These are phyloP conservation scores for Haplosporangium gracile DNA, from an alignment of 192 early-diverging fungal species.

Conservation along the genomic window DNA sequence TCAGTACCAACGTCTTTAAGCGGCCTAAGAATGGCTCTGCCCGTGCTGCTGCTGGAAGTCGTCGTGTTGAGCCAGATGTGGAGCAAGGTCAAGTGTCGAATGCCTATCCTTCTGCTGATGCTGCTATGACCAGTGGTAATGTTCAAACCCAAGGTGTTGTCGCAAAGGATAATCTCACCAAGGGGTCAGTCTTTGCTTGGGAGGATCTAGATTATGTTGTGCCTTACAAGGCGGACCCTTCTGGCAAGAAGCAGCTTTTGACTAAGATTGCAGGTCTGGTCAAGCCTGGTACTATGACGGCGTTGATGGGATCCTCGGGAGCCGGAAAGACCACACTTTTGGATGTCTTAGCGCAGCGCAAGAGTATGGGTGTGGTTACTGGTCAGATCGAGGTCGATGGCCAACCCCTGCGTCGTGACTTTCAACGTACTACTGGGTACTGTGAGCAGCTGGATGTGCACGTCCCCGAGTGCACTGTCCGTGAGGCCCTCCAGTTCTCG, in stretches of 20 bases:
- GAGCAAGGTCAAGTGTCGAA: constrained; percentile 28
- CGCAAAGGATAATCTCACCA: constrained; percentile 11
- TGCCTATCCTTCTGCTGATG: constrained; percentile 34
- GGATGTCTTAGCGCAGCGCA: constrained; percentile 79
- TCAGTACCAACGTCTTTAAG: constrained; percentile 64
- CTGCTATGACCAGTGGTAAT: not conserved
- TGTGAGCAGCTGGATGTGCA: constrained; percentile 88
- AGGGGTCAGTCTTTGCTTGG: constrained; percentile 67
- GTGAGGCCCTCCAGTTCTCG: constrained; percentile 79
- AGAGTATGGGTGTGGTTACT: constrained; percentile 74
- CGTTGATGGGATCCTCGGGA: constrained; percentile 81
- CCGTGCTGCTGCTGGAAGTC: not conserved
- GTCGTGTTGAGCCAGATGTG: constrained; percentile 34
- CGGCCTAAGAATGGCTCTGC: constrained; percentile 5
- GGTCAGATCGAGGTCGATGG: constrained; percentile 80
- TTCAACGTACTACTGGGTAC: constrained; percentile 80
- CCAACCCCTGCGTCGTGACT: constrained; percentile 60
- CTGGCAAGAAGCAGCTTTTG: constrained; percentile 71
- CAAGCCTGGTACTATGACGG: constrained; percentile 80
- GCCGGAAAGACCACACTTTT: constrained; percentile 82
- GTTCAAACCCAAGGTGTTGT: constrained; percentile 23
- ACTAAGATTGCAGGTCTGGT: constrained; percentile 72
- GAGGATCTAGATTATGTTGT: constrained; percentile 76
- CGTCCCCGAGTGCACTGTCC: constrained; percentile 77
- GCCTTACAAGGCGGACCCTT: constrained; percentile 61